A percentile compares a stretch with the other conserved stretches of the same genome.
phyloP scores from a whole-genome alignment of 2,329 filamentous ascomycete species.

The Stagonosporopsis tanaceti region DNA sequence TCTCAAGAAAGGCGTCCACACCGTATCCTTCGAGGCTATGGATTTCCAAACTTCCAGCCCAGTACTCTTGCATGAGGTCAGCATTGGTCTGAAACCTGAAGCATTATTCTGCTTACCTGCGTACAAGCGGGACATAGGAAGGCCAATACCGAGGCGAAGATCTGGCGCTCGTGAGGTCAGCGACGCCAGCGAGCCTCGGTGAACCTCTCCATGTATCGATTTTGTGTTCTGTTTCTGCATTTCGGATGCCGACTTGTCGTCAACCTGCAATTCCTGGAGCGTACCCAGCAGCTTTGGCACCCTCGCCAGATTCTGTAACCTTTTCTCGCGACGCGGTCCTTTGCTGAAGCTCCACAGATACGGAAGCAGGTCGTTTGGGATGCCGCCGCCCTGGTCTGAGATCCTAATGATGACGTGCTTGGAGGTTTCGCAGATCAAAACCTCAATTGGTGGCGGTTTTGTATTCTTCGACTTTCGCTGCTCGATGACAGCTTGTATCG shows the following conservation, averaged over 20 bases:
- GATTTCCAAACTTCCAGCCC: slow-evolving; percentile 89
- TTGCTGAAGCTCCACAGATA: slow-evolving; percentile 98
- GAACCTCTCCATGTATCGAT: slow-evolving; percentile 34
- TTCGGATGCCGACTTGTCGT: slow-evolving; percentile 17
- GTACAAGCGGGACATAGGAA: slow-evolving; percentile 93
- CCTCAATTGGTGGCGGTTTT: slow-evolving; percentile 84
- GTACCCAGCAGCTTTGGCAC: slow-evolving; percentile 94
- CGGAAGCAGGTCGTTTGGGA: slow-evolving; percentile 82
- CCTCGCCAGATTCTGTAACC: slow-evolving; percentile 83
- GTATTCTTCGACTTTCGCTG: slow-evolving; percentile 60
- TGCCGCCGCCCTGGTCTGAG: slow-evolving; percentile 92
- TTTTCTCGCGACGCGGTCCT: slow-evolving; percentile 77
- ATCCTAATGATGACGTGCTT: slow-evolving; percentile 97
- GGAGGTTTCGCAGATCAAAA: slow-evolving; percentile 90
- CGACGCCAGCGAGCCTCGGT: slow-evolving; percentile 74
- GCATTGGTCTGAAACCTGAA: neutral
- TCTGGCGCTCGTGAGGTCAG: slow-evolving; percentile 86
- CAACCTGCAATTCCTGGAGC: slow-evolving; percentile 78
- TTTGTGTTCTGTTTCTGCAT: slow-evolving; percentile 31
- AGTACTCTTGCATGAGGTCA: slow-evolving; percentile 72
- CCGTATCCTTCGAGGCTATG: slow-evolving; percentile 96
- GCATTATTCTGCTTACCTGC: slow-evolving; percentile 55
- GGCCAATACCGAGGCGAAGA: slow-evolving; percentile 86
- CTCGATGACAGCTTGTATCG: slow-evolving; percentile 90
- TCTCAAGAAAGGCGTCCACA: slow-evolving; percentile 93